Evolutionary conservation across 306 rosid genomes (phyloP), one percentile per base, ranked within the genome.

Genomic region (Casuarina glauca): DNA sequence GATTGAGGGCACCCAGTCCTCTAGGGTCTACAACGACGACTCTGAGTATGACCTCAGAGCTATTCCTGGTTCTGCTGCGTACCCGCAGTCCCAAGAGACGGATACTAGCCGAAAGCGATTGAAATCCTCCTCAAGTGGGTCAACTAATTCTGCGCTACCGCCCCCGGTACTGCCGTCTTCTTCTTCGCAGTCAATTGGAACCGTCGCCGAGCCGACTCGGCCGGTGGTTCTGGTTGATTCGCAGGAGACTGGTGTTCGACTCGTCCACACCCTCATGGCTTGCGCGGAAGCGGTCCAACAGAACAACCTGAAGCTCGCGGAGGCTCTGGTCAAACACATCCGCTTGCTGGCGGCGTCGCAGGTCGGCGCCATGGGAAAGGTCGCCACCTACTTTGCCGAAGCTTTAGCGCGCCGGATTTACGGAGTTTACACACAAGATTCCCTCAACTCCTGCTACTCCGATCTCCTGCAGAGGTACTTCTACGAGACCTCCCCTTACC

Each of bases 41-140:
- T 93, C 97, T 0, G 93, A 93, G 76, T 93, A 91, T 72, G 97
- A 93, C 75, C 92, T 93, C 15, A 78, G 96, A 68, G 96, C 88
- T 5, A 93, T 93, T 48, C 97, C 98, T 0, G 98, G 96, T 1
- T 84, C 89, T 36, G 97, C 91, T 1, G 97, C 89, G 0, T 88
- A 70, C 85, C 91, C 93, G 6, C 96, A 58, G 17, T 36, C 45
- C 8, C 70, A 73, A 39, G 80, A 82, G 19, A 26, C 48, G 0
- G 73, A 61, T 2, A 77, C 32, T 26, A 73, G 4, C 1, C 74
- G 49, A 58, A 89, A 93, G 71, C 76, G 96, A 8, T 76, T 85
- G 61, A 93, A 81, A 64, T 62, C 81, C 32, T 62, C 81, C 32
- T 74, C 82, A 36, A 43, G 68, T 13, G 88, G 82, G 26, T 62